Conservation (phyloP, 2,329 filamentous ascomycete genomes). For the Fusarium sp. region DNA sequence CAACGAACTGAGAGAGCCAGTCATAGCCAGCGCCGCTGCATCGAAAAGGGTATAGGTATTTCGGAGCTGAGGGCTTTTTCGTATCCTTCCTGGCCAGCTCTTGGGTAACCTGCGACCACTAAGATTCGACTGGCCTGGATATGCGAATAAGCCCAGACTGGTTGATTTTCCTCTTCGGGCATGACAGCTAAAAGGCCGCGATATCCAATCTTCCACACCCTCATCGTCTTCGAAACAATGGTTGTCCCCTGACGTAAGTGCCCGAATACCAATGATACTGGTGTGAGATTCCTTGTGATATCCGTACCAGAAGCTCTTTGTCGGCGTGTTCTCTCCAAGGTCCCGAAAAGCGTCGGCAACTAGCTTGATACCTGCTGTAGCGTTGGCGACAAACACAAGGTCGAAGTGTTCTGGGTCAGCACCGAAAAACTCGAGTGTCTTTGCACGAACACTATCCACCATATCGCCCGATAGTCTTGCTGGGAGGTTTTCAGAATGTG, state of each 20-base stretch:
- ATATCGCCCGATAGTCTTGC: constrained; percentile 69
- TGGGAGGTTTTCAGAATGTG: constrained; percentile 73
- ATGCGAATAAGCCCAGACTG: constrained; percentile 66
- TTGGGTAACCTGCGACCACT: constrained; percentile 73
- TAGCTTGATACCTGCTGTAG: constrained; percentile 73
- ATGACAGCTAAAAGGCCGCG: constrained; percentile 39
- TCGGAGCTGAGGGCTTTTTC: constrained; percentile 44
- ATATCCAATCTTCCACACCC: constrained; percentile 61
- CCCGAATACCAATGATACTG: constrained; percentile 76
- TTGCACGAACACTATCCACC: constrained; percentile 68
- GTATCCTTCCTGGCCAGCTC: constrained; percentile 62
- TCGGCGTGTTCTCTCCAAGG: constrained; percentile 61
- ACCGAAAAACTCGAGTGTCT: constrained; percentile 68
- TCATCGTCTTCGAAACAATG: constrained; percentile 72
- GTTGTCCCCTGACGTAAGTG: constrained; percentile 67
- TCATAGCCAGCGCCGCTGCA: constrained; percentile 74
- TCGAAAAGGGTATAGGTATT: constrained; percentile 68
- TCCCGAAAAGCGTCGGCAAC: constrained; percentile 70
- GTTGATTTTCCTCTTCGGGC: constrained; percentile 32
- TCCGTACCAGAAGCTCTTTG: constrained; percentile 67
- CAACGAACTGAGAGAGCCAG: constrained; percentile 64
- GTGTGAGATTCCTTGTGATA: constrained; percentile 74
- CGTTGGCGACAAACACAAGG: constrained; percentile 72
- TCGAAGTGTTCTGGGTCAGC: constrained; percentile 71
- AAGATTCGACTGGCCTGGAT: constrained; percentile 79